phyloP scores from a whole-genome alignment of 139 green algal genomes.

The Tetradesmus lagerheimii region DNA sequence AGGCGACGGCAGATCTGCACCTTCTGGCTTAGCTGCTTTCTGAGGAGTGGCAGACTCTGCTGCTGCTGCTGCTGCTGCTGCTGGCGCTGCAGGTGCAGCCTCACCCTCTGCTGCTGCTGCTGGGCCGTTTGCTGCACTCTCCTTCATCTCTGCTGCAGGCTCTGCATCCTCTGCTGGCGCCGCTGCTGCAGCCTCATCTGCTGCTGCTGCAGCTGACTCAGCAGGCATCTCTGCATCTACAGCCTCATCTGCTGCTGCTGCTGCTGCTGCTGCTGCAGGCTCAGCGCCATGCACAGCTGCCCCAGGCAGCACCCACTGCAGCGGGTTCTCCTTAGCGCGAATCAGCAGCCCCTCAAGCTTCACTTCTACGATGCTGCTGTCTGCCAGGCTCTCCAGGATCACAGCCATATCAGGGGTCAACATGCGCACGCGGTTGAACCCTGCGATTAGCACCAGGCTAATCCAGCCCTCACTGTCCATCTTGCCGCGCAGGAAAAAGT shows the following conservation, averaged over 20 bases:
- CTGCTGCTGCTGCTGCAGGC: constrained; percentile 37
- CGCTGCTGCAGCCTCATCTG: background rate
- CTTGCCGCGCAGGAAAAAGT: constrained; percentile 96
- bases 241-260: background rate
- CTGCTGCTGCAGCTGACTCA: constrained; percentile 32
- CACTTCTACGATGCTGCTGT: constrained; percentile 72
- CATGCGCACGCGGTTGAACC: constrained; percentile 96
- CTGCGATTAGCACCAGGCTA: constrained; percentile 81
- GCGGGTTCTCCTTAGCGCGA: constrained; percentile 65
- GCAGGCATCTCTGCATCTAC: background rate
- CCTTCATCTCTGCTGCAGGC: background rate
- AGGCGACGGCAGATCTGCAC: background rate
- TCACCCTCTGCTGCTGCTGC: background rate
- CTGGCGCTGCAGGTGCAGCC: background rate
- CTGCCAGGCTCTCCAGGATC: constrained; percentile 77
- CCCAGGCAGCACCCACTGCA: constrained; percentile 82
- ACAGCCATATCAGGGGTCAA: constrained; percentile 88
- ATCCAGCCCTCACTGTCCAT: constrained; percentile 97
- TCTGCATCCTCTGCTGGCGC: background rate
- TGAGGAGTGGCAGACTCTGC: background rate
- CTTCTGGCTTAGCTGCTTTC: constrained; percentile 12
- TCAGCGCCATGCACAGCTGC: constrained; percentile 49
- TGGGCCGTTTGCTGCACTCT: background rate
- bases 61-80: constrained; percentile 21
- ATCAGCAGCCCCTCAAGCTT: constrained; percentile 68